A percentile compares a stretch with the other conserved stretches of the same genome.
Conservation (phyloP, 139 green algal species). For the Picochlorum sp. region DNA sequence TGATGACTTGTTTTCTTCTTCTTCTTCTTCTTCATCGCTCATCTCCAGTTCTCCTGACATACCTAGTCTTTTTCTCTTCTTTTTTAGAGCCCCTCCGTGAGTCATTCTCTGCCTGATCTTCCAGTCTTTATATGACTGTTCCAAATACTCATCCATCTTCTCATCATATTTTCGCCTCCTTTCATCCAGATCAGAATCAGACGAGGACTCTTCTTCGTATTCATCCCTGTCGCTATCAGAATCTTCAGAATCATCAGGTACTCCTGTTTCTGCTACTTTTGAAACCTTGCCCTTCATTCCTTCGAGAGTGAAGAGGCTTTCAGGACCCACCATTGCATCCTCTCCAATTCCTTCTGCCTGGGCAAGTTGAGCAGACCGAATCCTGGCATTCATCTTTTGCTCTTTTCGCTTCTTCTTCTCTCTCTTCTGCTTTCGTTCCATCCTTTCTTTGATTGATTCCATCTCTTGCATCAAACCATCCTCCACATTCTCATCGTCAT, state of each 20-base stretch:
- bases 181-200: slow-evolving; percentile 41
- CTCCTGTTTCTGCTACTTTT: slow-evolving; percentile 7
- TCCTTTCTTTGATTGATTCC: slow-evolving; percentile 62
- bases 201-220: slow-evolving; percentile 16
- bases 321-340: slow-evolving; percentile 15
- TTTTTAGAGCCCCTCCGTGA: slow-evolving; percentile 23
- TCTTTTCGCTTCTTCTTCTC: slow-evolving; percentile 60
- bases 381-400: slow-evolving; percentile 66
- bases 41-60: slow-evolving; percentile 50
- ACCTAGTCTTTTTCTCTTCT: slow-evolving; percentile 49
- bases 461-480: slow-evolving; percentile 79
- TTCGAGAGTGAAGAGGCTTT: slow-evolving; percentile 40
- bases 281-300: slow-evolving; percentile 6
- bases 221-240: slow-evolving; percentile 2
- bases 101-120: slow-evolving; percentile 53
- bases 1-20: slow-evolving; percentile 13
- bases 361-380: slow-evolving; percentile 50
- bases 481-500: slow-evolving; percentile 45
- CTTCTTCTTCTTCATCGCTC: slow-evolving; percentile 30
- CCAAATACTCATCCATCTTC: slow-evolving; percentile 74
- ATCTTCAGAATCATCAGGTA: slow-evolving; percentile 8
- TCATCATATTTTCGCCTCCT: slow-evolving; percentile 55
- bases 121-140: slow-evolving; percentile 78
- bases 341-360: slow-evolving; percentile 43
- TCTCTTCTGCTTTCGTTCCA: slow-evolving; percentile 51